phyloP scores from a whole-genome alignment of 192 early-diverging fungal species.

The Umbelopsis isabellina region DNA sequence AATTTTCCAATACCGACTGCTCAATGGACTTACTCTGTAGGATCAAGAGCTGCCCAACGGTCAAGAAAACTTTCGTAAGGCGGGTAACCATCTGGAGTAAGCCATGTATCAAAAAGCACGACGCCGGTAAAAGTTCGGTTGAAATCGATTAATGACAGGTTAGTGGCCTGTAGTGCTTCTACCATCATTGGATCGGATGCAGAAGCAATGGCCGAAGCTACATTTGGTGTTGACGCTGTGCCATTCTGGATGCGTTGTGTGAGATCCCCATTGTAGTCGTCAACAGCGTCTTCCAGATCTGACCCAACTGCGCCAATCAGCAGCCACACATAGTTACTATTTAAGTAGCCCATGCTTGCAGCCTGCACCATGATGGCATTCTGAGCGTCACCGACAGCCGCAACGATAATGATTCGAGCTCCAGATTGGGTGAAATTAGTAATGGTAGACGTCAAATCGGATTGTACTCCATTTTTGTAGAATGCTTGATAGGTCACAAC shows the following conservation, averaged over 20 bases:
- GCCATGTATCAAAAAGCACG: slow-evolving; percentile 51
- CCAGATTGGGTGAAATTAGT: slow-evolving; percentile 38
- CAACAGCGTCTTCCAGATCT: slow-evolving; percentile 23
- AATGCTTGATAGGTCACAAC: slow-evolving; percentile 43
- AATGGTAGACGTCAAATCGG: slow-evolving; percentile 30
- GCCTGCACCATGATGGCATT: slow-evolving; percentile 41
- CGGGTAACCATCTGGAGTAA: slow-evolving; percentile 45
- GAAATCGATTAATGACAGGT: slow-evolving; percentile 26
- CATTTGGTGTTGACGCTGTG: background rate
- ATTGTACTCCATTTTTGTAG: slow-evolving; percentile 31
- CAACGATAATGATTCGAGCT: slow-evolving; percentile 49
- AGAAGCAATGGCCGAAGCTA: background rate
- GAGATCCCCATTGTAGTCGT: slow-evolving; percentile 19
- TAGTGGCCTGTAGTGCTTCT: slow-evolving; percentile 6
- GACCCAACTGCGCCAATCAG: slow-evolving; percentile 43
- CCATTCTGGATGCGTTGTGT: background rate
- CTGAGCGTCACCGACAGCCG: slow-evolving; percentile 41
- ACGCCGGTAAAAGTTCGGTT: slow-evolving; percentile 40
- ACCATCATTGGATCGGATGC: slow-evolving; percentile 9
- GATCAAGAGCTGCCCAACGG: slow-evolving; percentile 44
- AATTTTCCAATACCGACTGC: background rate
- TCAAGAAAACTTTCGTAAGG: slow-evolving; percentile 52
- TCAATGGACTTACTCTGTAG: slow-evolving; percentile 31
- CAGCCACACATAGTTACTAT: slow-evolving; percentile 48
- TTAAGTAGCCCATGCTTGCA: slow-evolving; percentile 36